phyloP scores from a whole-genome alignment of 345 rosid genomes.

The Populus alba region DNA sequence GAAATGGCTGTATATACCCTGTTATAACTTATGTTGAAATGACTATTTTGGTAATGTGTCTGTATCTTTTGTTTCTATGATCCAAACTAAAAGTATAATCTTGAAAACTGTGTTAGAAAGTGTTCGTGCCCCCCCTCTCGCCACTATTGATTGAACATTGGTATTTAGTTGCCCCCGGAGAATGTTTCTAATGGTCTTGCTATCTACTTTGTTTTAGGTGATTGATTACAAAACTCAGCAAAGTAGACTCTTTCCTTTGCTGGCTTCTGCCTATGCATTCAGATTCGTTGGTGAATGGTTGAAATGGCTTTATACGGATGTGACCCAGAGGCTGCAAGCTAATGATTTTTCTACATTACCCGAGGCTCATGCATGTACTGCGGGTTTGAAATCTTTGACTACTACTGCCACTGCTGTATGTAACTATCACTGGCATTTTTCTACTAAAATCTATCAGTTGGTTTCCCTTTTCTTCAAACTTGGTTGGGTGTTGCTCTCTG shows the following conservation, averaged over 20 bases:
- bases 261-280: constrained; percentile 99
- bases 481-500: neutral
- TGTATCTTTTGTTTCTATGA: neutral
- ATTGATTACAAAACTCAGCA: constrained; percentile 98
- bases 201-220: constrained; percentile 54
- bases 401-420: constrained; percentile 90
- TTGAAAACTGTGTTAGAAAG: neutral
- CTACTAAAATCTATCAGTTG: neutral
- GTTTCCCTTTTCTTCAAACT: neutral
- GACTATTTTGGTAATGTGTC: neutral
- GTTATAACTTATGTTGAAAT: constrained; percentile 9
- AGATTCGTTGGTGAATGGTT: constrained; percentile 99
- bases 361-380: constrained; percentile 99
- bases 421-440: constrained; percentile 4
- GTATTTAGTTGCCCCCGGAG: neutral
- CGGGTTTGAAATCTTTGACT: constrained; percentile 95
- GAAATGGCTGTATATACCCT: neutral
- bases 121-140: neutral
- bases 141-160: neutral
- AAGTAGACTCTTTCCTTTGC: constrained; percentile 89
- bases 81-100: neutral
- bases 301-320: constrained; percentile 90
- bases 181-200: constrained; percentile 15
- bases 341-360: constrained; percentile 90
- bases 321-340: constrained; percentile 77